phyloP scores from a whole-genome alignment of 371 early-diverging fungal species.

The Lichtheimia corymbifera region DNA sequence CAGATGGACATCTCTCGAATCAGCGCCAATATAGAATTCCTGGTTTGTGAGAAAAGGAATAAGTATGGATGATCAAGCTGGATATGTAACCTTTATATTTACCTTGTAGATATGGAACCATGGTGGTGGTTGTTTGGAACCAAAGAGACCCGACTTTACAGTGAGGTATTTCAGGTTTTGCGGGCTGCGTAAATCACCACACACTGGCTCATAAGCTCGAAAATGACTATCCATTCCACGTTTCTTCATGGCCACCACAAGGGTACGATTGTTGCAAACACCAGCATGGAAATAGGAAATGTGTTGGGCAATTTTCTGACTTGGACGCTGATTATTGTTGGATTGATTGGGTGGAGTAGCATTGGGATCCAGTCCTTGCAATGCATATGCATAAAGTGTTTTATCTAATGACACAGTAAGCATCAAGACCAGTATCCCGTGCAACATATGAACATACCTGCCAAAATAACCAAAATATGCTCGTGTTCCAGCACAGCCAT shows the following conservation, averaged over 20 bases:
- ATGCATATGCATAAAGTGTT: conserved; percentile 68
- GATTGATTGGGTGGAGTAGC: conserved; percentile 19
- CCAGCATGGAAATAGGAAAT: conserved; percentile 86
- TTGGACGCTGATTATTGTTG: conserved; percentile 24
- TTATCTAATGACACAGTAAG: conserved; percentile 52
- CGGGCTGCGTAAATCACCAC: conserved; percentile 54
- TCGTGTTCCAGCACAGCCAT: conserved; percentile 42
- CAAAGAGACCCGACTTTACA: conserved; percentile 45
- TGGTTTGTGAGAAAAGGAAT: conserved; percentile 12
- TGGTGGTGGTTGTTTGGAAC: conserved; percentile 40
- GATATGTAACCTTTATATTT: background rate
- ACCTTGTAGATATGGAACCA: conserved; percentile 68
- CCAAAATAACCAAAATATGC: conserved; percentile 36
- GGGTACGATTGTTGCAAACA: conserved; percentile 61
- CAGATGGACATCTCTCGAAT: conserved; percentile 78
- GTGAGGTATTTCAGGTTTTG: conserved; percentile 50
- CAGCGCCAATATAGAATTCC: conserved; percentile 91
- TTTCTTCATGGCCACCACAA: conserved; percentile 70
- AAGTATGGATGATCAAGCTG: too few relatives aligned
- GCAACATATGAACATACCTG: conserved; percentile 19
- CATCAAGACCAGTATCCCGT: background rate
- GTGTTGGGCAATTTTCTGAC: conserved; percentile 63
- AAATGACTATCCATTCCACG: conserved; percentile 64
- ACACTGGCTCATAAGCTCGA: conserved; percentile 72
- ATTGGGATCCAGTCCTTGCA: conserved; percentile 60